These are phyloP conservation scores for Cyberlindnera euphorbiae DNA, from an alignment of 805 yeast genomes.

Conservation along the genomic window DNA sequence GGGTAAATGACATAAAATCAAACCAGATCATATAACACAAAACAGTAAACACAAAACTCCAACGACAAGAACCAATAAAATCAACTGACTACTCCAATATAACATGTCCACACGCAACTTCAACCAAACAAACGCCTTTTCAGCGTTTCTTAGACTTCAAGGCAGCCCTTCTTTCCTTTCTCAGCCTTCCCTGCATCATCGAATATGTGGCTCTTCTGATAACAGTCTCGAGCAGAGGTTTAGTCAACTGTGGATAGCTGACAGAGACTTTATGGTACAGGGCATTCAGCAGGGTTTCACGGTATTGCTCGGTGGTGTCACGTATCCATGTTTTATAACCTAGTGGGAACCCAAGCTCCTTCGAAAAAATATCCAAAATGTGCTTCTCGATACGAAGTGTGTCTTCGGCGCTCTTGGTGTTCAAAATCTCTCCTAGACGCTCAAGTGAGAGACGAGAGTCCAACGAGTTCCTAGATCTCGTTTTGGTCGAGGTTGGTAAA, in stretches of 20 bases:
- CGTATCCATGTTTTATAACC: slow-evolving; percentile 84
- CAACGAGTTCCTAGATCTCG: slow-evolving; percentile 20
- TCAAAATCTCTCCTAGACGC: slow-evolving; percentile 49
- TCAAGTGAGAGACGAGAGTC: slow-evolving; percentile 56
- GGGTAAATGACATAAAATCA: too few species aligned
- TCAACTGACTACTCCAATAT: too few species aligned
- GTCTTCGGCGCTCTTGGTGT: slow-evolving; percentile 45
- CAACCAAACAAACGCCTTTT: too few species aligned
- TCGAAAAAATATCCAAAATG: slow-evolving; percentile 47
- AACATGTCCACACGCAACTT: too few species aligned
- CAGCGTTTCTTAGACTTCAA: slow-evolving; percentile 22
- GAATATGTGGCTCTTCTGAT: slow-evolving; percentile 79
- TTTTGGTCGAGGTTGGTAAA: background rate
- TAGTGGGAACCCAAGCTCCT: slow-evolving; percentile 61
- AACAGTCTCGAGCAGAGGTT: slow-evolving; percentile 56
- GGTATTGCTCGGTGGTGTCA: slow-evolving; percentile 55
- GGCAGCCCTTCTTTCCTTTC: slow-evolving; percentile 58
- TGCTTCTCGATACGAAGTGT: slow-evolving; percentile 52
- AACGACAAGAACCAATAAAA: too few species aligned
- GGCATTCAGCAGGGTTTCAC: slow-evolving; percentile 43
- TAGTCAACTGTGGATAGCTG: slow-evolving; percentile 19
- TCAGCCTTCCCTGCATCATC: slow-evolving; percentile 70
- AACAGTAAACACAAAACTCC: too few species aligned
- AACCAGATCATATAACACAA: too few species aligned
- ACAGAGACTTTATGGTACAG: slow-evolving; percentile 35